Conservation (phyloP, 768 basidiomycete species). For the Kwoniella sp. region DNA sequence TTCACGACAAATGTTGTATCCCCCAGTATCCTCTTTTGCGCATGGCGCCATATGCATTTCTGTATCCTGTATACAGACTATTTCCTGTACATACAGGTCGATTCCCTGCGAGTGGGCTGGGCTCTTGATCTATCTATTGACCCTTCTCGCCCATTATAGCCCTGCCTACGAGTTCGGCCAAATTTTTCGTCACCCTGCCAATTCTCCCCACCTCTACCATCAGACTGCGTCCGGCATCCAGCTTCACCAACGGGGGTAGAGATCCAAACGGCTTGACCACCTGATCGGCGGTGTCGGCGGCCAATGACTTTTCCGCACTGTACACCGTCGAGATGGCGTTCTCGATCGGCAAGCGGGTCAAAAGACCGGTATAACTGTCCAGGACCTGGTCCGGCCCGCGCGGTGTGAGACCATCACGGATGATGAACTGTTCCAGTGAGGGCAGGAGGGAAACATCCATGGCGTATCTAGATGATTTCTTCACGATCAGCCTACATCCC, state of each 20-base stretch:
- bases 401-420: constrained; percentile 7
- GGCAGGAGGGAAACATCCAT: constrained; percentile 24
- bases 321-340: neutral
- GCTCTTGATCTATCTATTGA: too few relatives aligned
- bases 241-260: constrained; percentile 13
- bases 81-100: too few relatives aligned
- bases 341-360: constrained; percentile 1
- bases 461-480: constrained; percentile 23
- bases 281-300: neutral
- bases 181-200: constrained; percentile 6
- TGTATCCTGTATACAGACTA: too few relatives aligned
- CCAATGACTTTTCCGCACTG: neutral
- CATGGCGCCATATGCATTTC: too few relatives aligned
- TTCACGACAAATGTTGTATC: too few relatives aligned
- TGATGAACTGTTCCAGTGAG: constrained; percentile 14
- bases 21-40: too few relatives aligned
- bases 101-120: too few relatives aligned
- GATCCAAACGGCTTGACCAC: neutral
- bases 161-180: constrained; percentile 8
- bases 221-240: constrained; percentile 11
- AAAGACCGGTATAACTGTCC: constrained; percentile 1
- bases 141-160: too few relatives aligned
- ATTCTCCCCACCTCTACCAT: constrained; percentile 10
- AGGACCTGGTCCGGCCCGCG: constrained; percentile 4
- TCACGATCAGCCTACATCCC: too few relatives aligned